Base-by-base conservation (phyloP, 345 rosid genomes). In the Salix viminalis region DNA sequence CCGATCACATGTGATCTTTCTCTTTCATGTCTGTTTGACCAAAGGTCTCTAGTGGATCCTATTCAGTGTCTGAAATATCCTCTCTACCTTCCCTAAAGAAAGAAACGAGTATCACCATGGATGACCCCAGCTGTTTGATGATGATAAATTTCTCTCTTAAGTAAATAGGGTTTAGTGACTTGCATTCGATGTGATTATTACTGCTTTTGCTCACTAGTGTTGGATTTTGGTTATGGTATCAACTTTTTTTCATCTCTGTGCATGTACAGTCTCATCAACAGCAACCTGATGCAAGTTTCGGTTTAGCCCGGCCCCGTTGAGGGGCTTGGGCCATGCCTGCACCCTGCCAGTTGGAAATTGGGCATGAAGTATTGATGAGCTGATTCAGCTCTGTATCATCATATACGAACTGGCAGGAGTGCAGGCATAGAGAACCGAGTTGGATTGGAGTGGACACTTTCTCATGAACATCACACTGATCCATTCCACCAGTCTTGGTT, bases 301-400 rank as follows among this genome's bases (percentile, higher is more conserved):
- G 91, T 82, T 86, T 90, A 80, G 94, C 97, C 87, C 97, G 94
- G 92, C 97, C 97, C 92, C 90, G 89, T 26, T 90, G 91, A 91
- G 94, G 97, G 91, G 92, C 91, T 84, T 83, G 92, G 94, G 89
- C 94, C 85, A 80, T 90, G 97, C 94, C 94, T 91, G 97, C 94
- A 86, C 86, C 79, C 82, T 82, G 85, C 79, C 74, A 70, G 69
- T 42, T 39, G 64, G 74, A 75, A 73, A 76, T 48, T 23, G 46
- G 71, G 76, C 72, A 71, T 78, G 75, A 76, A 77, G 67, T 65
- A 61, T 70, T 39, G 50, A 67, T 32, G 26, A 72, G 83, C 69
- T 70, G 56, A 26, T 76, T 18, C 73, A 41, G 71, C 46, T 37
- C 44, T 2, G 68, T 2, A 60, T 67, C 39, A 21, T 74, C 39